Base-by-base conservation (phyloP, 2,329 filamentous ascomycete species). In the Colletotrichum sp. region DNA sequence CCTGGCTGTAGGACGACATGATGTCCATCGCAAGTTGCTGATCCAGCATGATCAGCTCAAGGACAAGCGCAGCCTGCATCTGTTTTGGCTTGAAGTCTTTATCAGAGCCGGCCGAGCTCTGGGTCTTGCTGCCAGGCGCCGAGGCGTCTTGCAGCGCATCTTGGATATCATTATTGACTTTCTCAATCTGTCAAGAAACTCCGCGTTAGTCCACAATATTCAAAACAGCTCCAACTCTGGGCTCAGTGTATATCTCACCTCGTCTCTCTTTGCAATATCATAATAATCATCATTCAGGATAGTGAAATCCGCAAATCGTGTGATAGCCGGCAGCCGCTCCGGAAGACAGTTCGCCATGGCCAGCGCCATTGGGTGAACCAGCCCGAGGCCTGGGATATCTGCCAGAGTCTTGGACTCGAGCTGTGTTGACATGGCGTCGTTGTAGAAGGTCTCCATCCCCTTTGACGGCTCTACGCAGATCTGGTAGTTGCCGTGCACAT, bases 221-320 rank as follows among this genome's bases (percentile, higher is more conserved):
- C n/a, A 52, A 52, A 10, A 21, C 43, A 21, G 2, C 10, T 52
- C 6, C n/a, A 8, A 12, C 10, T 1, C 6, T 13, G 2, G n/a
- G 0, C 6, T 13, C 10, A 1, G 6, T 1, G n/a, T 21, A 13
- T 21, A 4, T 52, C 43, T 52, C 4, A 52, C 43, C 43, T 52
- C 43, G 43, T 52, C 43, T 13, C 43, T 52, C 43, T 52, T 52
- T 1, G 43, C 43, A 52, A 52, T 52, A 0, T 52, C 43, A 8
- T 52, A 52, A 21, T 52, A 52, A 52, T 52, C 43, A 52, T 52
- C 43, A 52, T 52, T 52, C 43, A 52, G n/a, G 8, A 52, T 52
- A 12, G 43, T 52, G 6, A 52, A 52, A 0, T 52, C 43, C n/a
- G 43, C 43, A 8, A 52, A 52, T 1, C 43, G 43, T 0, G 43